Percentiles rank a stretch among this genome's conserved stretches.
phyloP scores from a whole-genome alignment of 345 rosid species.

The Moringa oleifera region DNA sequence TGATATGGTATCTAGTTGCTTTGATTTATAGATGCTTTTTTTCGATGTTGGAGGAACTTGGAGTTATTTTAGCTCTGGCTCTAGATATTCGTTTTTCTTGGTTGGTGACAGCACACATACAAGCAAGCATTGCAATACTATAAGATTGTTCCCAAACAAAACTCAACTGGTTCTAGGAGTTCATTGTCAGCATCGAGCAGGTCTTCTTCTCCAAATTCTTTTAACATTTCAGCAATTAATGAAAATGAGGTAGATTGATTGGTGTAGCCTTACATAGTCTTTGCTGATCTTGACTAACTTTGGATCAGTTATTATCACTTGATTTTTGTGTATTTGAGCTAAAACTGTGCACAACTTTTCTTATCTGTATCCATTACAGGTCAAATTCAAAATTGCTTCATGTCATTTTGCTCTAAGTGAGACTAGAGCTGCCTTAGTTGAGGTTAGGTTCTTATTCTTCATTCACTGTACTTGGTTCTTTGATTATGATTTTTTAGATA shows the following conservation, averaged over 20 bases:
- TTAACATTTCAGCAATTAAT: conserved; percentile 53
- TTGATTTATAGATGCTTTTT: background rate
- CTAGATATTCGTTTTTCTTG: conserved; percentile 1
- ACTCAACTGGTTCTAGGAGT: conserved; percentile 52
- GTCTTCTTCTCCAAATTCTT: conserved; percentile 80
- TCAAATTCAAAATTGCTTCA: conserved; percentile 93
- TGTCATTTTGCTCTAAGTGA: conserved; percentile 71
- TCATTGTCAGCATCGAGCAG: conserved; percentile 62
- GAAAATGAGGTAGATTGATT: conserved; percentile 73
- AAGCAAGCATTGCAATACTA: conserved; percentile 84
- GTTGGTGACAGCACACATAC: conserved; percentile 51
- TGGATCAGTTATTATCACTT: background rate
- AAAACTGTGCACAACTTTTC: too few relatives aligned
- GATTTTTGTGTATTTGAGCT: background rate
- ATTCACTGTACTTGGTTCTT: background rate
- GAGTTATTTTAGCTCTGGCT: background rate
- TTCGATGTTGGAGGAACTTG: conserved; percentile 1
- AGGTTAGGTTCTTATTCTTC: conserved; percentile 40
- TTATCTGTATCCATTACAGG: conserved; percentile 29
- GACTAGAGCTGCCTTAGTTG: conserved; percentile 71
- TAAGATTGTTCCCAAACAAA: conserved; percentile 75
- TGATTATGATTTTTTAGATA: too few relatives aligned
- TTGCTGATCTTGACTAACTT: background rate
- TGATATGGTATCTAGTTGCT: too few relatives aligned
- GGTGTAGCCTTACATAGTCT: background rate